These are phyloP conservation scores for Eutrema yunnanense DNA, from an alignment of 345 rosid species.

Conservation along the genomic window DNA sequence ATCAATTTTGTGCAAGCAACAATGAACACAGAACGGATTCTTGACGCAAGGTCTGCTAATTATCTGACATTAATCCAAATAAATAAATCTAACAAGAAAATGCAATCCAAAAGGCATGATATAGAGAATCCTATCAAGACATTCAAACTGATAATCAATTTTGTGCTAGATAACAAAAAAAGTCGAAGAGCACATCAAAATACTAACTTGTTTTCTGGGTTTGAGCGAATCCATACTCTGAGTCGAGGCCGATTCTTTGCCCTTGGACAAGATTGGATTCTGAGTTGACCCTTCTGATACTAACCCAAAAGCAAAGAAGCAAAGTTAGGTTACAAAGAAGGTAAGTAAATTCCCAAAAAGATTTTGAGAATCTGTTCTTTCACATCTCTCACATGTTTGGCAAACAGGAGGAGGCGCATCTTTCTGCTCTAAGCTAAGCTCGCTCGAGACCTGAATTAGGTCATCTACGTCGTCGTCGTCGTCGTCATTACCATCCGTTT, in stretches of 20 bases:
- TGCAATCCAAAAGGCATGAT: too few relatives aligned
- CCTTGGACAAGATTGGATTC: constrained; percentile 35
- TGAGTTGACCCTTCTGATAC: constrained; percentile 30
- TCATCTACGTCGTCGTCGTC: constrained; percentile 24
- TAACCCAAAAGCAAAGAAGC: background rate
- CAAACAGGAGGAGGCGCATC: background rate
- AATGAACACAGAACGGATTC: too few relatives aligned
- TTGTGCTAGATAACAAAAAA: background rate
- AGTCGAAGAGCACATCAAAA: background rate
- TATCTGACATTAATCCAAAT: too few relatives aligned
- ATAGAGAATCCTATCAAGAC: too few relatives aligned
- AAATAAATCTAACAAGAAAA: background rate
- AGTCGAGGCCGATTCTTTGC: constrained; percentile 26
- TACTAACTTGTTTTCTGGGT: constrained; percentile 59
- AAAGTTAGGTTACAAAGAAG: constrained; percentile 35
- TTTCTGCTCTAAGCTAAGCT: constrained; percentile 25
- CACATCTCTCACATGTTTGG: constrained; percentile 15
- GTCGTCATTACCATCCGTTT: constrained; percentile 28
- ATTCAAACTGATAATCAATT: background rate
- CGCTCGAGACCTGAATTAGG: constrained; percentile 24
- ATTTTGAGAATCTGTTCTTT: background rate
- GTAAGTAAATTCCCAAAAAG: background rate
- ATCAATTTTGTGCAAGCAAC: too few relatives aligned
- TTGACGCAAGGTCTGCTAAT: too few relatives aligned
- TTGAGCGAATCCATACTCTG: constrained; percentile 42